Base-by-base conservation (phyloP, 2,329 filamentous ascomycete species). In the Aspergillus tamarii region DNA sequence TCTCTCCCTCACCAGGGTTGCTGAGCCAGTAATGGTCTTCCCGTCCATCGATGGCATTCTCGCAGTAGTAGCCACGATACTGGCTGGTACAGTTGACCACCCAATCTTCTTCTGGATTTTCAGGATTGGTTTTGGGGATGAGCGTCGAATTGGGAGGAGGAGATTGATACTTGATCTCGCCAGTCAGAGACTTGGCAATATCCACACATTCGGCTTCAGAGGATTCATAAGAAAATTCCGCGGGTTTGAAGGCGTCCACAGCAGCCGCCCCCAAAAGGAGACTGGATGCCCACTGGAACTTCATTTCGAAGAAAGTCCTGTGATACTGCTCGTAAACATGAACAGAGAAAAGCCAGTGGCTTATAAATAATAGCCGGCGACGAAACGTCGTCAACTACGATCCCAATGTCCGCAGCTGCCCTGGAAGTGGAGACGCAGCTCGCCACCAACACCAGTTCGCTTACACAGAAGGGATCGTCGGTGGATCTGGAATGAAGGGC, bases 11-110 rank as follows among this genome's bases (percentile, higher is more conserved):
- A 10, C 23, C n/a, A 23, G 54, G 46, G 28, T 61, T 39, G 55
- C 67, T 67, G 23, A 11, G 59, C 68, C 67, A 70, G 53, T 67
- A 61, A n/a, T 59, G 62, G 14, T 68, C 59, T 12, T 28, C 55
- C 6, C 46, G 59, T 23, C 60, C 67, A 61, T 70, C 68, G 32
- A 43, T 62, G 52, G 64, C 67, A 48, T 66, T 53, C 11, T 64
- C 60, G 28, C 68, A 70, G 5, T 28, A 19, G 21, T 57, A 39
- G 36, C 52, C 57, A 9, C 53, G 9, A 19, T 60, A 19, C 43
- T 52, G 50, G 32, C 62, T 64, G 41, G 53, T 48, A 32, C 62
- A 64, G 2, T 52, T 11, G n/a, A 55, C 61, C 10, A 34, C 45
- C 46, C 56, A 62, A 16, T 62, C 30, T 32, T 62, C 34, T 2